Evolutionary conservation across 2,329 filamentous ascomycete species (phyloP), one percentile per base, ranked within the genome.

Genomic region (Magnaporthiopsis incrustans): DNA sequence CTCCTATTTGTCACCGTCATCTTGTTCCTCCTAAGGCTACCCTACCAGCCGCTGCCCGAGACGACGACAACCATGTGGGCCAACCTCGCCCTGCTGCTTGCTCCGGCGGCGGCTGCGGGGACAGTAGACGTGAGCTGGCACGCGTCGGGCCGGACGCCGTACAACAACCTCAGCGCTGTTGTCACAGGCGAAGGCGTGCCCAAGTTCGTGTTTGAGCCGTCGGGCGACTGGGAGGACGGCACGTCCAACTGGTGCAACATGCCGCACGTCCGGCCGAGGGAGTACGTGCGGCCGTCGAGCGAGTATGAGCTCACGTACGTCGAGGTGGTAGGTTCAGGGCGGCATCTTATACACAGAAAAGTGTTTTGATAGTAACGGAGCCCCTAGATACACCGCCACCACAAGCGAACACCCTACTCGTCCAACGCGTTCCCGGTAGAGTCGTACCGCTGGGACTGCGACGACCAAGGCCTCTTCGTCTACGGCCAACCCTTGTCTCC

Each of bases 211-310:
- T 95, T 88, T 76, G 86, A 91, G 70, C 81, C 82, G 44, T 91
- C 89, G 1, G 68, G 76, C 1, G 76, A 80, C 63, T 71, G 75
- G 0, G 69, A 78, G 53, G 88, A 90, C 74, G 85, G 85, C 7
- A 81, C 77, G 1, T 93, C 93, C 75, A 92, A 94, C 73, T 94
- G 82, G 82, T 95, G 91, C 75, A 93, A 95, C 71, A 95, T 95
- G 90, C 91, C 91, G 0, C 91, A 94, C 76, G 88, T 90, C n/a
- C 82, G 90, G 38, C 76, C 73, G 27, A 74, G 75, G 18, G 89
- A 91, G 70, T 95, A 95, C 71, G 73, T 80, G 18, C 80, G 75
- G 66, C 77, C 82, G 0, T 69, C 77, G 1, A 67, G 75, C 0
- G 82, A 82, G n/a, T 92, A 85, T 71, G 78, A 86, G 69, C 77